These are phyloP conservation scores for Xylariaceae sp. DNA, from an alignment of 2,329 filamentous ascomycete species.

Conservation along the genomic window DNA sequence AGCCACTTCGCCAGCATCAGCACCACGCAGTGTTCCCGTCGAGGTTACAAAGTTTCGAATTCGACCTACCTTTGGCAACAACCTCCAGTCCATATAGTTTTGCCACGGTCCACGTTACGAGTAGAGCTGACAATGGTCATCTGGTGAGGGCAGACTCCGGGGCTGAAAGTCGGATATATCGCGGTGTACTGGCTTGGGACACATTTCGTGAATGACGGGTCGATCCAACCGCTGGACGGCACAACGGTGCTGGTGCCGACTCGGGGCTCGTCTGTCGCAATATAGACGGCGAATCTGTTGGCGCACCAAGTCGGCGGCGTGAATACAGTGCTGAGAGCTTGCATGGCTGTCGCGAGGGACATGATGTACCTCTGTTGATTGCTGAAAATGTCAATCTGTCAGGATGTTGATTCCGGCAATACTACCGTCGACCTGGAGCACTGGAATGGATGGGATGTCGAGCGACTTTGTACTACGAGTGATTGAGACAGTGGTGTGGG, in stretches of 20 bases:
- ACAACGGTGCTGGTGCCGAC: constrained; percentile 18
- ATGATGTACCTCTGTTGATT: background rate
- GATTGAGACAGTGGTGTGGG: no score
- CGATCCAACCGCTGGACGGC: constrained; percentile 27
- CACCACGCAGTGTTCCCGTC: constrained; percentile 5
- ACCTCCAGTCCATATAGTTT: constrained; percentile 22
- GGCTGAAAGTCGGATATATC: constrained; percentile 23
- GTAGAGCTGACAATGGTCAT: constrained; percentile 21
- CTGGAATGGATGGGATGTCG: no score
- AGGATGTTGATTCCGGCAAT: no score
- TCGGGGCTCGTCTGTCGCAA: constrained; percentile 14
- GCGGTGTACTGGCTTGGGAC: constrained; percentile 22
- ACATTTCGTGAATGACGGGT: constrained; percentile 25
- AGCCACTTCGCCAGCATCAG: constrained; percentile 18
- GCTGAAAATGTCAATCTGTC: background rate
- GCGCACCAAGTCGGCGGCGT: constrained; percentile 21
- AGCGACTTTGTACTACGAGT: no score
- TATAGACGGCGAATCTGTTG: constrained; percentile 24
- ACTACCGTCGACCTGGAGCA: no score
- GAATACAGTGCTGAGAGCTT: constrained; percentile 23
- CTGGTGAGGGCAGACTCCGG: constrained; percentile 24
- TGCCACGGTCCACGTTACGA: constrained; percentile 7
- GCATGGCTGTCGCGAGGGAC: constrained; percentile 9
- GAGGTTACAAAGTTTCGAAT: background rate
- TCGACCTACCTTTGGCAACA: constrained; percentile 26